phyloP scores from a whole-genome alignment of 192 early-diverging fungal species.

The Cladochytrium replicatum region DNA sequence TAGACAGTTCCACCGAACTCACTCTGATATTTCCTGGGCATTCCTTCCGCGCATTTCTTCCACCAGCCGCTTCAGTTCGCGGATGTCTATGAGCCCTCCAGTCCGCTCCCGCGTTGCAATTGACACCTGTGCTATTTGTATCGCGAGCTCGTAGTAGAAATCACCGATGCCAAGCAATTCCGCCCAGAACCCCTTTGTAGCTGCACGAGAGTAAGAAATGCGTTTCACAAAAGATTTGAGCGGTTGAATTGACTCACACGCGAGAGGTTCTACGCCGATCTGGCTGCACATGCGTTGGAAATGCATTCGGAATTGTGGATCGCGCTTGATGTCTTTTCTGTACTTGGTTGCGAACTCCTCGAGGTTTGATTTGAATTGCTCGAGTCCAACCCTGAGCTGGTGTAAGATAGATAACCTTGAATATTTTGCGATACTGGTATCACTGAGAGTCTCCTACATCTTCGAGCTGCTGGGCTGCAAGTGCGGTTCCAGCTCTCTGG shows the following conservation, averaged over 20 bases:
- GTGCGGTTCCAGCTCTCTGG: slow-evolving; percentile 17
- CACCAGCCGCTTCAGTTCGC: slow-evolving; percentile 63
- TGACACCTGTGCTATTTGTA: slow-evolving; percentile 94
- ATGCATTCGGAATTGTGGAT: slow-evolving; percentile 76
- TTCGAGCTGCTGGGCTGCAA: slow-evolving; percentile 21
- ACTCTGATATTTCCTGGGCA: slow-evolving; percentile 5
- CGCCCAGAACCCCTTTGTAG: slow-evolving; percentile 93
- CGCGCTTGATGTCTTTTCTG: slow-evolving; percentile 74
- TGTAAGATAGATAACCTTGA: not conserved
- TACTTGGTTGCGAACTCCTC: slow-evolving; percentile 80
- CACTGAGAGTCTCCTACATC: slow-evolving; percentile 17
- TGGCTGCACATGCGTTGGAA: slow-evolving; percentile 90
- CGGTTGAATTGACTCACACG: slow-evolving; percentile 18
- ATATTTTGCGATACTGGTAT: not conserved
- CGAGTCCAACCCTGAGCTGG: slow-evolving; percentile 57
- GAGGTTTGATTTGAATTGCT: slow-evolving; percentile 68
- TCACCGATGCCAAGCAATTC: slow-evolving; percentile 90
- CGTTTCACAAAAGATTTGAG: not conserved
- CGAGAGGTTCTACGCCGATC: slow-evolving; percentile 91
- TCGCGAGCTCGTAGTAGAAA: slow-evolving; percentile 92
- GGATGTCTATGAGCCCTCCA: slow-evolving; percentile 84
- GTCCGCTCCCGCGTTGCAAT: slow-evolving; percentile 71
- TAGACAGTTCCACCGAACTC: no score
- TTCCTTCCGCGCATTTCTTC: slow-evolving; percentile 53
- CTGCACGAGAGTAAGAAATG: slow-evolving; percentile 19